phyloP scores from a whole-genome alignment of 2,329 filamentous ascomycete genomes.

The Ceratocystis cubensis region DNA sequence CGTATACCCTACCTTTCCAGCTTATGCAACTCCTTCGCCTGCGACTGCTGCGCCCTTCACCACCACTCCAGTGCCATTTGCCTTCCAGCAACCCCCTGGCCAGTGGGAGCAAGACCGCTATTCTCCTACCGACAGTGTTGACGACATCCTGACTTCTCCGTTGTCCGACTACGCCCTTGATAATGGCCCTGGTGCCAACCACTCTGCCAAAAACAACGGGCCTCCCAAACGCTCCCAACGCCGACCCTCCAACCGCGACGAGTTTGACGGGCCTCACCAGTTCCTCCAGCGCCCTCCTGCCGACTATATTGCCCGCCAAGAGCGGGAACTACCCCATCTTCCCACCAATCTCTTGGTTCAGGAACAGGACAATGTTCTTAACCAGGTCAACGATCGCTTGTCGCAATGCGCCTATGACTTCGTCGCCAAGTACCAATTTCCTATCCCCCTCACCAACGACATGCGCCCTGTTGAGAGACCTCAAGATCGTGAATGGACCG shows the following conservation, averaged over 20 bases:
- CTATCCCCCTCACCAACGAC: constrained; percentile 70
- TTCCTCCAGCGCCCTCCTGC: constrained; percentile 61
- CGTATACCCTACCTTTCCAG: constrained; percentile 30
- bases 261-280: constrained; percentile 80
- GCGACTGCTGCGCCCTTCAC: constrained; percentile 25
- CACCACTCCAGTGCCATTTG: constrained; percentile 17
- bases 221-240: constrained; percentile 44
- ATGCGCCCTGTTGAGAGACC: constrained; percentile 64
- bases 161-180: constrained; percentile 50
- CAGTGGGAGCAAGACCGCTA: constrained; percentile 41
- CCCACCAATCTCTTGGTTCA: constrained; percentile 71
- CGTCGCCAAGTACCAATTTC: constrained; percentile 82
- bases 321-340: constrained; percentile 67
- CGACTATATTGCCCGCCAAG: constrained; percentile 61
- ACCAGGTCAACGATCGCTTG: constrained; percentile 69
- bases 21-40: constrained; percentile 34
- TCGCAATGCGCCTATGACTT: constrained; percentile 83
- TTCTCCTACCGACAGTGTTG: constrained; percentile 46
- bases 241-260: constrained; percentile 68
- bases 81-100: constrained; percentile 14
- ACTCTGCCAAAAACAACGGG: constrained; percentile 24
- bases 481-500: constrained; percentile 75
- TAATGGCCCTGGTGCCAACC: constrained; percentile 33
- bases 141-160: constrained; percentile 46
- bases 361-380: constrained; percentile 72